These are phyloP conservation scores for Dothidotthia symphoricarpi DNA, from an alignment of 2,329 filamentous ascomycete species.

Conservation along the genomic window DNA sequence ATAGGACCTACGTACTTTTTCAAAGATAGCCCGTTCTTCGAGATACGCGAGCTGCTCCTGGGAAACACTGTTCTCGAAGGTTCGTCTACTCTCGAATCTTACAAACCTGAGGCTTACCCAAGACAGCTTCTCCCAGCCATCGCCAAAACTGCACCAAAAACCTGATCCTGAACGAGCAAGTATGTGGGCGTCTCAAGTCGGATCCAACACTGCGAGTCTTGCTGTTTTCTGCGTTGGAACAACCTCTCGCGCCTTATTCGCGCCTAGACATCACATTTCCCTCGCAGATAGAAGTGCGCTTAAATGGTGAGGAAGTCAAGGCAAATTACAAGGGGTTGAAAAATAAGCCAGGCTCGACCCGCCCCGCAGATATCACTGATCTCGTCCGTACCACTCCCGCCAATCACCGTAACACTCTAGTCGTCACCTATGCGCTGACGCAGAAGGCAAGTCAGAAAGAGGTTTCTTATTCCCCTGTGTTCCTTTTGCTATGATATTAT, in stretches of 20 bases:
- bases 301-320: slow-evolving; percentile 84
- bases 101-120: slow-evolving; percentile 5
- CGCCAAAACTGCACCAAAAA: slow-evolving; percentile 59
- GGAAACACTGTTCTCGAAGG: slow-evolving; percentile 68
- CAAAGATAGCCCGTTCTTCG: slow-evolving; percentile 84
- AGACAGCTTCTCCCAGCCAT: slow-evolving; percentile 58
- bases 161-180: slow-evolving; percentile 56
- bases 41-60: slow-evolving; percentile 64
- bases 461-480: slow-evolving; percentile 23
- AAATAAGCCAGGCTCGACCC: slow-evolving; percentile 91
- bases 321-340: slow-evolving; percentile 93
- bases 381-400: slow-evolving; percentile 66
- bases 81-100: slow-evolving; percentile 55
- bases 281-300: slow-evolving; percentile 85
- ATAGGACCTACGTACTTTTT: slow-evolving; percentile 52
- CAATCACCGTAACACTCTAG: slow-evolving; percentile 71
- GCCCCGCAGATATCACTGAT: slow-evolving; percentile 85
- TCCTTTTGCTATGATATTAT: slow-evolving; percentile 1
- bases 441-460: slow-evolving; percentile 63
- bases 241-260: slow-evolving; percentile 30
- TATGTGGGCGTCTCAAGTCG: slow-evolving; percentile 55
- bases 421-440: slow-evolving; percentile 90
- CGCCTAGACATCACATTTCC: slow-evolving; percentile 77
- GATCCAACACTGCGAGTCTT: slow-evolving; percentile 70
- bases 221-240: slow-evolving; percentile 75